phyloP scores from a whole-genome alignment of 331 rosid genomes.

The Saraca asoca region DNA sequence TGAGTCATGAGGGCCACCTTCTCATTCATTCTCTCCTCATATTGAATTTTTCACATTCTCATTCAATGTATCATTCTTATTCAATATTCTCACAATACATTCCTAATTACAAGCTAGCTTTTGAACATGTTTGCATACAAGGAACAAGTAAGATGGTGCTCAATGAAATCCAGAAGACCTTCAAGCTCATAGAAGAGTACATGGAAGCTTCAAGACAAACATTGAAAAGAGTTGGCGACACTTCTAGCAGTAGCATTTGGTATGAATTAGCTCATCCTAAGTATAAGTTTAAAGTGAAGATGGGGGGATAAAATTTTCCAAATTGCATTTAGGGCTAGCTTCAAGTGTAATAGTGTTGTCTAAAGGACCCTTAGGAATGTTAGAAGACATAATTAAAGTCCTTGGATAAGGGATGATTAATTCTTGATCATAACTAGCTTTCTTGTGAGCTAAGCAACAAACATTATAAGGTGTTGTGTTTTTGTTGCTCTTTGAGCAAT shows the following conservation, averaged over 20 bases:
- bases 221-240: slow-evolving; percentile 67
- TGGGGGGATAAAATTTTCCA: slow-evolving; percentile 59
- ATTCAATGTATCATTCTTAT: too few relatives aligned
- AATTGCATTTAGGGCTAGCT: slow-evolving; percentile 56
- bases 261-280: slow-evolving; percentile 65
- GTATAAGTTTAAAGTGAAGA: slow-evolving; percentile 45
- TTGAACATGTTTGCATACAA: slow-evolving; percentile 54
- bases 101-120: slow-evolving; percentile 48
- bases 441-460: too few relatives aligned
- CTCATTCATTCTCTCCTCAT: too few relatives aligned
- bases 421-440: too few relatives aligned
- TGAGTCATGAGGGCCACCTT: too few relatives aligned
- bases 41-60: too few relatives aligned
- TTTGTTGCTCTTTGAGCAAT: too few relatives aligned
- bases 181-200: slow-evolving; percentile 53
- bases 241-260: slow-evolving; percentile 73
- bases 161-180: slow-evolving; percentile 53
- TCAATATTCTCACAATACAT: too few relatives aligned
- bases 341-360: slow-evolving; percentile 60
- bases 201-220: slow-evolving; percentile 78
- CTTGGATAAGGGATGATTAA: slow-evolving; percentile 48
- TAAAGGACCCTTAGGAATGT: slow-evolving; percentile 55
- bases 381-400: slow-evolving; percentile 41
- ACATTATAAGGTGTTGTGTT: too few relatives aligned
- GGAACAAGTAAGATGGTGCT: slow-evolving; percentile 65